These are phyloP conservation scores for Arachnopeziza araneosa DNA, from an alignment of 2,329 filamentous ascomycete genomes.

Conservation along the genomic window DNA sequence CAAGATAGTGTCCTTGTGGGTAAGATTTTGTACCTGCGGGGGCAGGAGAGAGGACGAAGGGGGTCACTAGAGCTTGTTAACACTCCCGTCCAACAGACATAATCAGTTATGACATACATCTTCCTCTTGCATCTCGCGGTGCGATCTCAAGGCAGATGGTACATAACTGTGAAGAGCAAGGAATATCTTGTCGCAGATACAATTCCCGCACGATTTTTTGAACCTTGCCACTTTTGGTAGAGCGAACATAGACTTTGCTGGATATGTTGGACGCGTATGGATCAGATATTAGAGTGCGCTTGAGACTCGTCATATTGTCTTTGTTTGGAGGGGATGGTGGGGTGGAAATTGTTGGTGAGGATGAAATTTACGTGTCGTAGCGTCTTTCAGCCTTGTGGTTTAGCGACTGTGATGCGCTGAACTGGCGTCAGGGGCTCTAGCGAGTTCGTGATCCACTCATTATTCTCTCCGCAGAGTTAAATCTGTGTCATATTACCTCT, in stretches of 20 bases:
- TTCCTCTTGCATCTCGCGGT: conserved; percentile 72
- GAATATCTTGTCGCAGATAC: conserved; percentile 93
- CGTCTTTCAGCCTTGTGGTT: not conserved
- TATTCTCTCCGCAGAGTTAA: not conserved
- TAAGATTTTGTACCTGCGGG: conserved; percentile 79
- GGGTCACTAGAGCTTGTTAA: conserved; percentile 50
- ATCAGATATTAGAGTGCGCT: conserved; percentile 49
- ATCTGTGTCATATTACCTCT: no score
- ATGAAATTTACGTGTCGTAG: conserved; percentile 10
- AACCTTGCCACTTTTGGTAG: conserved; percentile 92
- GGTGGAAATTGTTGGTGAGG: conserved; percentile 4
- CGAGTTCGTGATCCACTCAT: not conserved
- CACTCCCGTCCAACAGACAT: not conserved
- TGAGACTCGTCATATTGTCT: conserved; percentile 57
- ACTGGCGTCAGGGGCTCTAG: not conserved
- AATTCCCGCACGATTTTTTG: conserved; percentile 98
- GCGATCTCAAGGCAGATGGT: conserved; percentile 66
- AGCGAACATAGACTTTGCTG: conserved; percentile 93
- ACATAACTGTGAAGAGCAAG: conserved; percentile 91
- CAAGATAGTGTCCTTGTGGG: conserved; percentile 83
- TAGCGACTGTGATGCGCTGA: not conserved
- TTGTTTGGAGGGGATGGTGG: conserved; percentile 2
- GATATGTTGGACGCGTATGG: conserved; percentile 68
- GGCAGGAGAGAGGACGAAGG: conserved; percentile 83
- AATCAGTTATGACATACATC: conserved; percentile 46